Base-by-base conservation (phyloP, 345 rosid species). In the Mangifera indica region DNA sequence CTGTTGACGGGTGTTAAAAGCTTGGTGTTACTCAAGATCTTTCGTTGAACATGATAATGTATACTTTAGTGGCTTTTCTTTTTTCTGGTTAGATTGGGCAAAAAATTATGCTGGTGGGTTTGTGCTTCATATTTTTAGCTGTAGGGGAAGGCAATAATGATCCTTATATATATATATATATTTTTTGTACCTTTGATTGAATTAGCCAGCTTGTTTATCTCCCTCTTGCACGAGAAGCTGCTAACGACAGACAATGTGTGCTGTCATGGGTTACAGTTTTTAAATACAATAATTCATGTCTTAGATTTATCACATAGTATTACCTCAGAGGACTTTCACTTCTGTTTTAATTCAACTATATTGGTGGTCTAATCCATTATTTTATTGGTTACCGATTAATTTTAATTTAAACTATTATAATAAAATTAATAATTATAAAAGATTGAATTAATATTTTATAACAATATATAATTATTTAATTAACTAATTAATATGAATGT, bases 1-100 rank as follows among this genome's bases (percentile, higher is more conserved):
- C 9, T 0, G 29, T 52, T 34, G 29, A 29, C 15, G n/a, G 22
- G 15, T 14, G 22, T 9, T 65, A 20, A 52, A 24, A 2, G 4
- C 15, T 6, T 7, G 13, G 4, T 60, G 26, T 53, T 66, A 0
- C 11, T 17, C 9, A 37, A 32, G 15, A 62, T 55, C 42, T 66
- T 67, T 22, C 24, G 25, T 24, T 45, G 58, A 66, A n/a, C n/a
- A 52, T 55, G n/a, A 44, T 20, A 49, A 13, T 69, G 75, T 64
- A 76, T 65, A 72, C 59, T 64, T 67, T 60, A 54, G 45, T 6
- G 29, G 51, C 20, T 57, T 45, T 5, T 44, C 9, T 26, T 0
- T n/a, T 58, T 9, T 58, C 32, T n/a, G 12, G 26, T 29, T 59
- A 17, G 64, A 59, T 25, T 59, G 42, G 55, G 6, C 37, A 46